Percentiles rank a stretch among this genome's conserved stretches.
These are phyloP conservation scores for Panicum hallii DNA, from an alignment of 202 grass and related monocot species.

Conservation along the genomic window DNA sequence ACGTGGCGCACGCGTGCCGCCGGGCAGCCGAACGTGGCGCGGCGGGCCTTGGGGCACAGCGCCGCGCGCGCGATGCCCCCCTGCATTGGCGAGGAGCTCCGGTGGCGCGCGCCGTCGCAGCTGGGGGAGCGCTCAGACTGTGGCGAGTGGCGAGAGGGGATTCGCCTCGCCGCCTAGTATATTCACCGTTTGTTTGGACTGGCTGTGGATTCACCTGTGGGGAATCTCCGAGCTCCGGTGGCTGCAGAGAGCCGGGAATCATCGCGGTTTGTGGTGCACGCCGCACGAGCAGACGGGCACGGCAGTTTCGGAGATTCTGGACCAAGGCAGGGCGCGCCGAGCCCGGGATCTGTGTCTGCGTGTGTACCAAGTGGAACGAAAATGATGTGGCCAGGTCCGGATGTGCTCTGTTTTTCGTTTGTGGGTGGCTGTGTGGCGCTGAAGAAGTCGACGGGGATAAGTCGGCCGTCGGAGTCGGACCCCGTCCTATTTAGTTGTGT, in stretches of 20 bases:
- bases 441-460: neutral
- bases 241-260: constrained; percentile 14
- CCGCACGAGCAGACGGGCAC: constrained; percentile 31
- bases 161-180: constrained; percentile 9
- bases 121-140: neutral
- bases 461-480: neutral
- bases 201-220: neutral
- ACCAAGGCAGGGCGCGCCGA: neutral
- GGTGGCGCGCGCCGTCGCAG: neutral
- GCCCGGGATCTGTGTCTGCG: neutral
- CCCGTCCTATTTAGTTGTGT: neutral
- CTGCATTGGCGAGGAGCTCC: constrained; percentile 31
- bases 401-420: neutral
- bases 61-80: constrained; percentile 27
- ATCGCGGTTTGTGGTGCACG: constrained; percentile 22
- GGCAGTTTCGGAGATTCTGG: constrained; percentile 13
- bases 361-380: neutral
- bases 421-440: neutral
- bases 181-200: neutral
- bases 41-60: neutral
- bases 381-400: neutral
- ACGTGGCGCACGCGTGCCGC: neutral
- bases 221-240: constrained; percentile 15
- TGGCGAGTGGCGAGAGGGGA: neutral
- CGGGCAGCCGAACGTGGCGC: neutral